Evolutionary conservation across 1,139 yeast species (phyloP).

Genomic region (Pneumocystis oryctolagi): DNA sequence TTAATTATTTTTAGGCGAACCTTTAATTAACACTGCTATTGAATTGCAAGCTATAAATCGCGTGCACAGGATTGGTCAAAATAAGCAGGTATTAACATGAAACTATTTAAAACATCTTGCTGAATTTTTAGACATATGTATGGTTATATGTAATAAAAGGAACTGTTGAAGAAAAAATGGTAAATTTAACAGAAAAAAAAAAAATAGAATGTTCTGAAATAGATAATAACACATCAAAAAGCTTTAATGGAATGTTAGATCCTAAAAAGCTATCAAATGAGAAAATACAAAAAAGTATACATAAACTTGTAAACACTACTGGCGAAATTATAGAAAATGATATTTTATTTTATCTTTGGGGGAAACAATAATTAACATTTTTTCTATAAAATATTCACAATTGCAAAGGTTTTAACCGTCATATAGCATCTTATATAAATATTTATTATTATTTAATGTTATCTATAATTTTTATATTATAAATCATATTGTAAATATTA

Average conservation of each 20-base stretch:
- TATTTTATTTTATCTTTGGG: neutral
- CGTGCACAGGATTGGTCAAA: slow-evolving; percentile 85
- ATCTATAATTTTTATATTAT: neutral
- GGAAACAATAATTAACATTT: neutral
- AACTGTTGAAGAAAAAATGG: slow-evolving; percentile 81
- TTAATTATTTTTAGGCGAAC: slow-evolving; percentile 47
- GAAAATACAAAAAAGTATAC: neutral
- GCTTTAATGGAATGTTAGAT: neutral
- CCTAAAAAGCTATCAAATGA: neutral
- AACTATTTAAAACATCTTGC: neutral
- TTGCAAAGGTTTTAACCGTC: too few species aligned
- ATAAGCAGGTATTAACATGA: slow-evolving; percentile 22
- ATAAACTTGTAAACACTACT: neutral
- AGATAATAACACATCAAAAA: neutral
- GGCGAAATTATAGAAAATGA: neutral
- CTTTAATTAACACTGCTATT: slow-evolving; percentile 71
- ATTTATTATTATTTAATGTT: neutral
- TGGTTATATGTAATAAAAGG: slow-evolving; percentile 80
- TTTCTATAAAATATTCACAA: neutral
- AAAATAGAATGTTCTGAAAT: neutral
- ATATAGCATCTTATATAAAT: neutral
- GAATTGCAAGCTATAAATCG: slow-evolving; percentile 87
- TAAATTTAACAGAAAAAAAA: slow-evolving; percentile 24
- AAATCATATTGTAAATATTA: neutral
- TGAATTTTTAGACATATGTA: slow-evolving; percentile 43